Evolutionary conservation across 2,329 filamentous ascomycete genomes (phyloP), one percentile per base, ranked within the genome.

Genomic region (Sodiomyces alkalinus): DNA sequence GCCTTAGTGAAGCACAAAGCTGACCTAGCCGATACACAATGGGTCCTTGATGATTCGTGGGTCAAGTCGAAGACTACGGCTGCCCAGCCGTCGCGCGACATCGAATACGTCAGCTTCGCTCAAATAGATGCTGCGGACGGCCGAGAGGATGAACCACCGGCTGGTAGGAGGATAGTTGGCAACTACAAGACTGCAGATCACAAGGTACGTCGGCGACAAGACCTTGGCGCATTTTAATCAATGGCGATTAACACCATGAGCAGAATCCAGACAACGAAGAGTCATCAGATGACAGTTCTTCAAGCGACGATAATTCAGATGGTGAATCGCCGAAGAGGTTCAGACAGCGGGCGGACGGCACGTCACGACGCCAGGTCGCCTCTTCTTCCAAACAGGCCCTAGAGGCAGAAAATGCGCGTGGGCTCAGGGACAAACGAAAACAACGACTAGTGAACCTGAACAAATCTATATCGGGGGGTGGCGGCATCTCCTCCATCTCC

Each of bases 391-490:
- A 23, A 36, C 22, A 42, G 27, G 27, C 13, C 34, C 9, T 47
- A 53, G 33, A 42, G 33, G 22, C 16, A 27, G 18, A 52, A 15
- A 62, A 60, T 37, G 51, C 55, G 9, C 52, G 55, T 37, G 58
- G 69, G 38, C 48, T 74, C 12, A 64, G 68, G 6, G 66, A 70
- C 22, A 63, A 66, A 44, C 58, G 72, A 24, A 64, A 68, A 41
- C 72, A 72, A 47, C 77, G 75, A 46, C 69, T 77, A 31, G 60
- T 80, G 28, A 74, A 75, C 35, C 51, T 82, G 31, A 76, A 76
- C 42, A 60, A 60, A n/a, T 17, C 20, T 15, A 18, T 23, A 6
- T 29, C 27, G 9, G 16, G 15, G 14, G 27, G 20, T 17, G 16
- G 27, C 20, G 19, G 26, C 13, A 14, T 17, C 26, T 9, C 23